Base-by-base conservation (phyloP, 1,284 basidiomycete species). In the Leccinum insolens region DNA sequence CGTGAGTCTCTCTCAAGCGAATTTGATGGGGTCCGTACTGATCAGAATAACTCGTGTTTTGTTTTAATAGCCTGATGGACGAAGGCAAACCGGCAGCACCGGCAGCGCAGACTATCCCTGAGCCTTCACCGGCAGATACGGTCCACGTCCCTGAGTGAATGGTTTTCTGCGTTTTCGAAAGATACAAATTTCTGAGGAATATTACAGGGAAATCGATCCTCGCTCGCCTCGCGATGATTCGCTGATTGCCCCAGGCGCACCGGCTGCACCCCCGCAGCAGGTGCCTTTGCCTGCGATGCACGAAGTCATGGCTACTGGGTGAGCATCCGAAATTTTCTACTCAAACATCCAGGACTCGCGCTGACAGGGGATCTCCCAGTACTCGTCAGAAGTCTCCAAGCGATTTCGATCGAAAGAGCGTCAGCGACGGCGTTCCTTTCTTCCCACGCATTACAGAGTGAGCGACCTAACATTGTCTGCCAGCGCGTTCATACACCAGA, bases 231-330 rank as follows among this genome's bases (percentile, higher is more conserved):
- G 76, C 14, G 78, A 80, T 15, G 79, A 81, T 3, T 22, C 64
- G 25, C 64, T 78, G 66, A 7, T 79, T 15, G 62, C 67, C 25
- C 69, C 73, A n/a, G 69, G 59, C 57, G 57, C 25, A 28, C 59
- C 59, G 11, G 28, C 28, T 25, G 77, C 72, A 49, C 76, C 79
- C 2, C 66, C 49, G n/a, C 49, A 52, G 28, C 25, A 73, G 12
- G 75, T 81, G 63, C 81, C 82, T 6, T 73, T 83, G 11, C 82
- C 82, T 2, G 70, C 79, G 4, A 73, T 78, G 72, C 70, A 77
- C 25, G 81, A 82, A 64, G 79, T 83, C 31, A 82, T 81, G 62
- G 71, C 70, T 28, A 62, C 74, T 2, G 72, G 69, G 82, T 80
- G 49, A 70, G 80, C 67, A n/a, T 44, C 46, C 2, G 28, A 39